These are phyloP conservation scores for Inonotus obliquus DNA, from an alignment of 1,284 basidiomycete genomes.

Conservation along the genomic window DNA sequence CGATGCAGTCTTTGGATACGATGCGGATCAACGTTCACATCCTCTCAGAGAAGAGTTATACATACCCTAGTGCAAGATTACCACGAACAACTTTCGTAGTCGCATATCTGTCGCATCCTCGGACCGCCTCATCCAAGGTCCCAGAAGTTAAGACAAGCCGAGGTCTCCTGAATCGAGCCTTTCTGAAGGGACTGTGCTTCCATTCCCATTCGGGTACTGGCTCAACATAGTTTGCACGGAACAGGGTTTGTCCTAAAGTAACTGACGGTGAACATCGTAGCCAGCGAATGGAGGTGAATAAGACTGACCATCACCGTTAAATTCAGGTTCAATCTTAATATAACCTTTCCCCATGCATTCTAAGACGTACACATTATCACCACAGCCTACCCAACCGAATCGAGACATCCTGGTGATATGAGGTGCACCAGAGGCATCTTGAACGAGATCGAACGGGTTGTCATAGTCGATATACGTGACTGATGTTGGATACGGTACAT, in stretches of 20 bases:
- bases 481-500: conserved; percentile 53
- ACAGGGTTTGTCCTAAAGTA: conserved; percentile 28
- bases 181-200: conserved; percentile 37
- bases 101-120: conserved; percentile 67
- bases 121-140: conserved; percentile 52
- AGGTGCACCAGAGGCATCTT: conserved; percentile 47
- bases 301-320: conserved; percentile 34
- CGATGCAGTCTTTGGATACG: conserved; percentile 49
- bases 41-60: too few relatives aligned
- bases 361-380: conserved; percentile 69
- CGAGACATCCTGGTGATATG: conserved; percentile 46
- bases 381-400: conserved; percentile 82
- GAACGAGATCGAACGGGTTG: conserved; percentile 66
- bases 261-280: not conserved
- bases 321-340: conserved; percentile 58
- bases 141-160: conserved; percentile 50
- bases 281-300: not conserved
- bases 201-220: conserved; percentile 43
- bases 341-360: conserved; percentile 75
- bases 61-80: conserved; percentile 43
- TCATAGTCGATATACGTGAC: conserved; percentile 82
- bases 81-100: conserved; percentile 49
- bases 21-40: too few relatives aligned
- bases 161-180: conserved; percentile 52
- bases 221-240: conserved; percentile 49